Percentiles rank a stretch among this genome's conserved stretches.
phyloP scores from a whole-genome alignment of 805 yeast species.

The Starmerella vaccinii region DNA sequence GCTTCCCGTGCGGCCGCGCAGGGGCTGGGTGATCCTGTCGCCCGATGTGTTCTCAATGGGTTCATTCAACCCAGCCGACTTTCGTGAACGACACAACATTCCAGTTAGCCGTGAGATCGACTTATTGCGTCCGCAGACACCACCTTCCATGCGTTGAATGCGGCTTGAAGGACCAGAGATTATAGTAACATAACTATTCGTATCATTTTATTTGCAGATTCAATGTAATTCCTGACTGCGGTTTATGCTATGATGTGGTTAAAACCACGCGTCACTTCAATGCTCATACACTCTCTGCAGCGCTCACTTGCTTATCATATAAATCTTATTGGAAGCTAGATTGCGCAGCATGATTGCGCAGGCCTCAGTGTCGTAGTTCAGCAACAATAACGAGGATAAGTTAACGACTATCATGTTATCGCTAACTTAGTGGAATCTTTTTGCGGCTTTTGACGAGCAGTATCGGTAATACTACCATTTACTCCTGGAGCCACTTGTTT shows the following conservation, averaged over 20 bases:
- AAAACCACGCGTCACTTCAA: no score
- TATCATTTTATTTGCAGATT: no score
- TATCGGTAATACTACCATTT: neutral
- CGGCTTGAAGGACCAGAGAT: neutral
- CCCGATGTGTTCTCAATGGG: constrained; percentile 65
- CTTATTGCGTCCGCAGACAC: constrained; percentile 72
- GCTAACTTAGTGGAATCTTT: neutral
- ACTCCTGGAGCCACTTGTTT: constrained; percentile 29
- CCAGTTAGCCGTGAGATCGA: constrained; percentile 70
- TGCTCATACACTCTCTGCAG: no score
- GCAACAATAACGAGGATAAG: no score
- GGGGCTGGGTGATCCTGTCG: constrained; percentile 85
- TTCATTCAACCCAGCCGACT: constrained; percentile 48
- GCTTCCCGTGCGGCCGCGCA: constrained; percentile 51
- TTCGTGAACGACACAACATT: constrained; percentile 35
- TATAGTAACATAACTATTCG: no score
- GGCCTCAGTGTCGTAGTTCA: no score
- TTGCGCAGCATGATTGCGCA: no score
- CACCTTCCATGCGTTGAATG: constrained; percentile 30
- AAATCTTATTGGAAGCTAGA: no score
- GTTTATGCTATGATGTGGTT: no score
- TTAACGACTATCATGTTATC: neutral
- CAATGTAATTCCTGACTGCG: no score
- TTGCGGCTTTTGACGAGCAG: no score
- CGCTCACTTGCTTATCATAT: no score